These are phyloP conservation scores for Entomortierella beljakovae DNA, from an alignment of 192 early-diverging fungal species.

Conservation along the genomic window DNA sequence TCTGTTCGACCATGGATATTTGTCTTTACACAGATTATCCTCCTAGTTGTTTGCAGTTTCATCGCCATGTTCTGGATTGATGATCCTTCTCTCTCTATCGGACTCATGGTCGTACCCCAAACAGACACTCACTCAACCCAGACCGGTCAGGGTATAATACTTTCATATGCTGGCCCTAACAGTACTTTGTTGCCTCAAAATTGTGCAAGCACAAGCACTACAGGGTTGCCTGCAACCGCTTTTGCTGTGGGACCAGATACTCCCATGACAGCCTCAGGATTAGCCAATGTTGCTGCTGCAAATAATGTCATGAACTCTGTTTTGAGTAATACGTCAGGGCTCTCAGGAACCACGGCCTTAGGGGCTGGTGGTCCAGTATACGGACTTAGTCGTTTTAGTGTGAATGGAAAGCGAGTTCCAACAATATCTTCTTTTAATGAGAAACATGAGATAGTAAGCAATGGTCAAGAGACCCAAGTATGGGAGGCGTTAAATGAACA, in stretches of 20 bases:
- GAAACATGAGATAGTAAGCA: background rate
- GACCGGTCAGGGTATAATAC: slow-evolving; percentile 1
- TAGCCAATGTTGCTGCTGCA: slow-evolving; percentile 10
- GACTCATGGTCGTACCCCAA: slow-evolving; percentile 33
- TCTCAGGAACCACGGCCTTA: slow-evolving; percentile 2
- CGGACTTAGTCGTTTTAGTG: background rate
- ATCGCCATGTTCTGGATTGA: slow-evolving; percentile 56
- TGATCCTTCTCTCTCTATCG: slow-evolving; percentile 38
- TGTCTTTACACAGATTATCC: slow-evolving; percentile 43
- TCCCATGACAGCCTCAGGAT: background rate
- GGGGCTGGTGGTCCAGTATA: background rate
- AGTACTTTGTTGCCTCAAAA: background rate
- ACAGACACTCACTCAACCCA: slow-evolving; percentile 9
- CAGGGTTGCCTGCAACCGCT: background rate
- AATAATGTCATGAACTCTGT: slow-evolving; percentile 12
- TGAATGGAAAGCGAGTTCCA: background rate
- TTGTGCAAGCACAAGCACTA: slow-evolving; percentile 7
- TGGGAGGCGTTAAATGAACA: background rate
- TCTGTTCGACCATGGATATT: slow-evolving; percentile 34
- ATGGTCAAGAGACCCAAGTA: background rate
- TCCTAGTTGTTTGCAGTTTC: slow-evolving; percentile 45
- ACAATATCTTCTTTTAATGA: background rate
- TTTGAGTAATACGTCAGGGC: slow-evolving; percentile 1
- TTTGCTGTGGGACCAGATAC: background rate
- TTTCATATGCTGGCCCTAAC: background rate